Evolutionary conservation across 352 stramenopile species (phyloP), one percentile per base, ranked within the genome.

Genomic region (Pythium periplocum): DNA sequence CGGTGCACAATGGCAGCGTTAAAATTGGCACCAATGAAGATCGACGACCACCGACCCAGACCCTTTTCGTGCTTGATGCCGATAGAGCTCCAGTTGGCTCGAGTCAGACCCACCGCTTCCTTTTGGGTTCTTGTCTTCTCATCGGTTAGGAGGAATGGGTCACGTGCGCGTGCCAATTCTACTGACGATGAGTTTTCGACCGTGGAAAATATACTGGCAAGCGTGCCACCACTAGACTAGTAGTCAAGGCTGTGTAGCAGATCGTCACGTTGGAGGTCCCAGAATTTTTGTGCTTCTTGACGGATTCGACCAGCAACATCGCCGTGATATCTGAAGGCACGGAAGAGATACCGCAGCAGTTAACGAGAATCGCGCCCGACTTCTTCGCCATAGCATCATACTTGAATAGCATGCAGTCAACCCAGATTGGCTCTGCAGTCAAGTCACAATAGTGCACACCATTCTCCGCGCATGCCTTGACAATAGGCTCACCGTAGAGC

Each of bases 381-480:
- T n/a, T n/a, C n/a, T 69, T 33, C 26, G 91, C 87, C 0, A 50
- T 68, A 0, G 51, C 55, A 35, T 76, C 63, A 52, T 89, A 95
- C 53, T 82, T 78, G 12, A 41, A 41, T 45, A 83, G 87, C 79
- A 97, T 96, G n/a, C 79, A 51, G 26, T 87, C 65, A 35, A 95
- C 71, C 89, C 90, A 98, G 17, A 75, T 44, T n/a, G 82, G 69
- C 66, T 98, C 93, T 34, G 88, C 90, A 1, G 90, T 97, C 47
- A 97, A 87, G 50, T 98, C 93, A 46, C 73, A n/a, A n/a, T n/a
- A n/a, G n/a, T n/a, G n/a, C n/a, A n/a, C n/a, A n/a, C n/a, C n/a
- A n/a, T n/a, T n/a, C 47, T 90, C 79, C 2, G 81, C 86, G 60
- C 89, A 97, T 40, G 73, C 75, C 50, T 90, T 81, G 26, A 97